These are phyloP conservation scores for Peribolospora baueri DNA, from an alignment of 768 basidiomycete species.

Conservation along the genomic window DNA sequence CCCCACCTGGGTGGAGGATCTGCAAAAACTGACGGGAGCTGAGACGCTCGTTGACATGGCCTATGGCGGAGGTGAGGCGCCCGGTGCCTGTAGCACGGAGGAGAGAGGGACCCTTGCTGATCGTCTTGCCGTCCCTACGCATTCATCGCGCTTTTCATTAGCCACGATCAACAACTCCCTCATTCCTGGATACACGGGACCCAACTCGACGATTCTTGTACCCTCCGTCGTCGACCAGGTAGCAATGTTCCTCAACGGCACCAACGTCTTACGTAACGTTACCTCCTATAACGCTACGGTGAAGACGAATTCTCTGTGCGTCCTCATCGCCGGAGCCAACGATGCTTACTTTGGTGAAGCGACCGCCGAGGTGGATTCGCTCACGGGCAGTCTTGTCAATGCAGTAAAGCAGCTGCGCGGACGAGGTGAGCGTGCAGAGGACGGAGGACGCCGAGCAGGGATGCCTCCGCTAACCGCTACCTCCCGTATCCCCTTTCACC, in stretches of 20 bases:
- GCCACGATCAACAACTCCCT: background rate
- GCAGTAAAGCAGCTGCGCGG: background rate
- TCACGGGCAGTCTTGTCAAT: too few species aligned
- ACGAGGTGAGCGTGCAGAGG: background rate
- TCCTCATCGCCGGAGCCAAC: slow-evolving; percentile 3
- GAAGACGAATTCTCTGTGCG: background rate
- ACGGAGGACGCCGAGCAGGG: background rate
- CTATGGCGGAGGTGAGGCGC: too few species aligned
- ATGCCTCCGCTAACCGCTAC: too few species aligned
- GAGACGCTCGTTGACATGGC: too few species aligned
- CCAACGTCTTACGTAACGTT: background rate
- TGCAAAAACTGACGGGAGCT: background rate
- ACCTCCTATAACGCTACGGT: too few species aligned
- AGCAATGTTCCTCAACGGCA: background rate
- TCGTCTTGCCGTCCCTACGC: background rate
- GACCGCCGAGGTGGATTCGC: too few species aligned
- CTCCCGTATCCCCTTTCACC: background rate
- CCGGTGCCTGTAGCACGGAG: too few species aligned
- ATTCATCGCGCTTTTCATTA: background rate
- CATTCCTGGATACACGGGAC: background rate
- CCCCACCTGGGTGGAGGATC: background rate
- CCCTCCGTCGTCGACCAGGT: slow-evolving; percentile 2
- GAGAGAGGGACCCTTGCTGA: background rate
- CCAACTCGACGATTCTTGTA: background rate
- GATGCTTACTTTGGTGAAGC: background rate